Conservation (phyloP, 2,329 filamentous ascomycete genomes). For the Coniochaeta sp. region DNA sequence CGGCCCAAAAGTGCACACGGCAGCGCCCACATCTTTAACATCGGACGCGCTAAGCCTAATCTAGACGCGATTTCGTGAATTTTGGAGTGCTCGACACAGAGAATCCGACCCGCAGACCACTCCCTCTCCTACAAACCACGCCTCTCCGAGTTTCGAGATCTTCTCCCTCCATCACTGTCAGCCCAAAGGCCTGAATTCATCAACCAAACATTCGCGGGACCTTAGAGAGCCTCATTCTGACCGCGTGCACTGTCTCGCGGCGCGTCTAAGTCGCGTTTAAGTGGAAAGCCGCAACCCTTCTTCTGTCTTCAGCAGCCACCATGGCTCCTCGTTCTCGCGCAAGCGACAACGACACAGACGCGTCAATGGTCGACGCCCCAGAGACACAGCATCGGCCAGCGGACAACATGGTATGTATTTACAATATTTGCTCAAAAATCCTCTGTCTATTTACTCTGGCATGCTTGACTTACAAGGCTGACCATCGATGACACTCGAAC, state of each 20-base stretch:
- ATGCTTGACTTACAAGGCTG: background rate
- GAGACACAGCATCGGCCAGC: conserved; percentile 28
- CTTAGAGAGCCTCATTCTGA: background rate
- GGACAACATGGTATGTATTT: conserved; percentile 40
- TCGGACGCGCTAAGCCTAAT: conserved; percentile 2
- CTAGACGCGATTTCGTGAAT: conserved; percentile 4
- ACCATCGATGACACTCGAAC: conserved; percentile 7
- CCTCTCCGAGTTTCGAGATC: background rate
- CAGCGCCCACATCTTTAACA: background rate
- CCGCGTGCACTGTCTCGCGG: conserved; percentile 9
- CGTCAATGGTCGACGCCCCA: conserved; percentile 55
- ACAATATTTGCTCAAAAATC: background rate
- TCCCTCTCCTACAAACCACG: conserved; percentile 2
- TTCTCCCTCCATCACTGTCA: background rate
- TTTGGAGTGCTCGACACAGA: conserved; percentile 3
- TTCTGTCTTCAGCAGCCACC: conserved; percentile 29
- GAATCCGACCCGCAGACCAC: conserved; percentile 4
- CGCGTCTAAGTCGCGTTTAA: conserved; percentile 49
- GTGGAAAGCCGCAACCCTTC: conserved; percentile 30
- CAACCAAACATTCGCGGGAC: background rate
- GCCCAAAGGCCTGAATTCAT: conserved; percentile 5
- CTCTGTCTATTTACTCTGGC: background rate
- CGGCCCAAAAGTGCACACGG: background rate
- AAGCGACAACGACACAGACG: conserved; percentile 49
- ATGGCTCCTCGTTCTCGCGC: conserved; percentile 45